Evolutionary conservation across 345 rosid species (phyloP).

Genomic region (Pugionium cornutum): DNA sequence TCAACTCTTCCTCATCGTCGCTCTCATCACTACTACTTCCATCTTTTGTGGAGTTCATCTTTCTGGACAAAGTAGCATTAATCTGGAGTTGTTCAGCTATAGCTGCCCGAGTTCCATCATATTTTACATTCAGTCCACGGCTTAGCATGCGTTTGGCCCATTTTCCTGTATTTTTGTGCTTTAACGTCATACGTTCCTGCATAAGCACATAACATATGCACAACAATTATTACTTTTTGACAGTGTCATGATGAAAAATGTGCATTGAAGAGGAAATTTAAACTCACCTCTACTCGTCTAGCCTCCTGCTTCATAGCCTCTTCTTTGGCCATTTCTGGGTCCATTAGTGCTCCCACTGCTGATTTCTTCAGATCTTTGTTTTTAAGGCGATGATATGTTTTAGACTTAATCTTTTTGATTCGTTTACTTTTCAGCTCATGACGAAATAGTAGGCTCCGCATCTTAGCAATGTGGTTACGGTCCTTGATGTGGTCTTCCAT

Average conservation of each 20-base stretch:
- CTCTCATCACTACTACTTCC: conserved; percentile 74
- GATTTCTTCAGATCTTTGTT: conserved; percentile 66
- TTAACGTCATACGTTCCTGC: conserved; percentile 81
- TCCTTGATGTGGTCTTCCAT: conserved; percentile 66
- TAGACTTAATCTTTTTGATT: conserved; percentile 85
- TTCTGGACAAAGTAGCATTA: conserved; percentile 74
- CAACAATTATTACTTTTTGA: neutral
- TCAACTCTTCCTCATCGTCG: conserved; percentile 49
- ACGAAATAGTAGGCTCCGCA: conserved; percentile 84
- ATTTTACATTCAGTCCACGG: conserved; percentile 71
- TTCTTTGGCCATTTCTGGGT: conserved; percentile 85
- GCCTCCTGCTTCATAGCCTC: conserved; percentile 71
- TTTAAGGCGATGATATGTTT: conserved; percentile 69
- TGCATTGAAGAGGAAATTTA: conserved; percentile 16
- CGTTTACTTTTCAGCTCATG: conserved; percentile 84
- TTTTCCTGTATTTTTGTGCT: conserved; percentile 77
- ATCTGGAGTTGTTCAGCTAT: conserved; percentile 79
- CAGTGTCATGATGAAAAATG: neutral
- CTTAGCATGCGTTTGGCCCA: conserved; percentile 74
- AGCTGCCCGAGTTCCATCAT: conserved; percentile 83
- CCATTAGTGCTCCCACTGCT: conserved; percentile 54
- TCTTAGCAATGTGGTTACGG: conserved; percentile 68
- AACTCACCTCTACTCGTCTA: conserved; percentile 77
- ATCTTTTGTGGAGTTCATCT: conserved; percentile 70
- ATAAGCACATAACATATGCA: conserved; percentile 22